A percentile compares a stretch with the other conserved stretches of the same genome.
These are phyloP conservation scores for Suhomyces sp. DNA, from an alignment of 805 yeast genomes.

Conservation along the genomic window DNA sequence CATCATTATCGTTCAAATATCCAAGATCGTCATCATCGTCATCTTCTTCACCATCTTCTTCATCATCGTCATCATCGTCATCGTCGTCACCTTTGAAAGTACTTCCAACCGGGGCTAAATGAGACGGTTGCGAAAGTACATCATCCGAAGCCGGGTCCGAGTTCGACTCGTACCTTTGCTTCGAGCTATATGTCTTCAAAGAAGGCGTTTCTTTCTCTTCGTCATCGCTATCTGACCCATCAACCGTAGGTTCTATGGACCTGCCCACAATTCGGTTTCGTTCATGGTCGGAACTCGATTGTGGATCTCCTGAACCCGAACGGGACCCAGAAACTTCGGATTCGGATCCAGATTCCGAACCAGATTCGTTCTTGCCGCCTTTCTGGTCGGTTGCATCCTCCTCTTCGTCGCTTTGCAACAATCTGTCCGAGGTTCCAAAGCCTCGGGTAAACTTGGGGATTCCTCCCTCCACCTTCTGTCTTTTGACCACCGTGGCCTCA, in stretches of 20 bases:
- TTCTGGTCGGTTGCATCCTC: too few species aligned
- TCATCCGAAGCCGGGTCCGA: background rate
- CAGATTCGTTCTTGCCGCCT: slow-evolving; percentile 2
- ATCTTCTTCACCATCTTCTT: slow-evolving; percentile 1
- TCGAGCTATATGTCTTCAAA: too few species aligned
- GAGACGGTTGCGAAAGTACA: slow-evolving; percentile 1
- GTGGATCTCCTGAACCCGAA: too few species aligned
- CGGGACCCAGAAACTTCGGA: too few species aligned
- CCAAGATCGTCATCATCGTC: background rate
- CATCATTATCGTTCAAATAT: slow-evolving; percentile 1
- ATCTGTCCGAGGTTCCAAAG: slow-evolving; percentile 7
- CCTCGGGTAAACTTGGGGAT: slow-evolving; percentile 12
- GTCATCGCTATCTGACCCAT: too few species aligned
- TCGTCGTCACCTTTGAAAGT: background rate
- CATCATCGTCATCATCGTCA: slow-evolving; percentile 2
- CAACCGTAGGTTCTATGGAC: too few species aligned
- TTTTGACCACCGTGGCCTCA: slow-evolving; percentile 8
- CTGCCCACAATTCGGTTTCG: too few species aligned
- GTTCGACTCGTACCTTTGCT: too few species aligned
- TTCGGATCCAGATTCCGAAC: slow-evolving; percentile 1
- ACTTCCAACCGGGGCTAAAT: slow-evolving; percentile 3
- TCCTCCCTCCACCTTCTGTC: slow-evolving; percentile 6
- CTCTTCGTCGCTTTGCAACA: slow-evolving; percentile 9
- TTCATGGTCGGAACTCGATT: too few species aligned
- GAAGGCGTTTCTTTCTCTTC: too few species aligned